Evolutionary conservation across 352 stramenopile genomes (phyloP).

Genomic region (Phytophthora nicotianae): DNA sequence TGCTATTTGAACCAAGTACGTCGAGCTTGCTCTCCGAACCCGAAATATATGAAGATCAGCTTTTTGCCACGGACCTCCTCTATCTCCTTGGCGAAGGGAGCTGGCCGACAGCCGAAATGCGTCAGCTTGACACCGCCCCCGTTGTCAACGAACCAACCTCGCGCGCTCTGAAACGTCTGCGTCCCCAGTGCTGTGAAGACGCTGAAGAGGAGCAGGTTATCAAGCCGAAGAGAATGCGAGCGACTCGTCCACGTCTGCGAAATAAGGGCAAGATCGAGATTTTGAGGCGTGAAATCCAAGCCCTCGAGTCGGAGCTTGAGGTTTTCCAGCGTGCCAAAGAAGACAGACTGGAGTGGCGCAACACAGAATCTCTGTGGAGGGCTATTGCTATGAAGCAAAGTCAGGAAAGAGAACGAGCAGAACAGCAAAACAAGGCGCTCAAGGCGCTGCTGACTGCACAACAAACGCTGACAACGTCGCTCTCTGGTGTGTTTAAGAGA

Average conservation of each 20-base stretch:
- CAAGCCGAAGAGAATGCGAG: conserved; percentile 12
- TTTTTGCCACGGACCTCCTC: conserved; percentile 17
- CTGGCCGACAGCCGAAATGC: background rate
- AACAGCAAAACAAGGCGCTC: conserved; percentile 27
- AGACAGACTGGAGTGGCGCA: background rate
- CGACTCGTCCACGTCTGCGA: conserved; percentile 17
- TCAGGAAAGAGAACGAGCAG: conserved; percentile 22
- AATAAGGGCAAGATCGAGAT: conserved; percentile 37
- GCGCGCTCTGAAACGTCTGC: conserved; percentile 8
- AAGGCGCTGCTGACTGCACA: conserved; percentile 24
- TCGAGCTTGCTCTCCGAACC: conserved; percentile 18
- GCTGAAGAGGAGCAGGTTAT: background rate
- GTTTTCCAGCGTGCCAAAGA: conserved; percentile 1
- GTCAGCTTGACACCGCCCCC: background rate
- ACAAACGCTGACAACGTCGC: conserved; percentile 15
- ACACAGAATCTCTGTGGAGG: conserved; percentile 14
- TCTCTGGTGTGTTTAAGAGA: conserved; percentile 19
- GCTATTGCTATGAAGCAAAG: conserved; percentile 27
- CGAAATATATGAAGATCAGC: conserved; percentile 3
- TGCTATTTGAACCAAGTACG: conserved; percentile 13
- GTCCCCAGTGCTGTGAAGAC: background rate
- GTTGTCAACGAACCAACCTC: background rate
- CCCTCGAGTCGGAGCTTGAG: conserved; percentile 16
- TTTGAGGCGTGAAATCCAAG: conserved; percentile 18
- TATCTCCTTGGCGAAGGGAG: conserved; percentile 15